Percentiles rank a stretch among this genome's conserved stretches.
These are phyloP conservation scores for Ceriops zippeliana DNA, from an alignment of 345 rosid genomes.

Conservation along the genomic window DNA sequence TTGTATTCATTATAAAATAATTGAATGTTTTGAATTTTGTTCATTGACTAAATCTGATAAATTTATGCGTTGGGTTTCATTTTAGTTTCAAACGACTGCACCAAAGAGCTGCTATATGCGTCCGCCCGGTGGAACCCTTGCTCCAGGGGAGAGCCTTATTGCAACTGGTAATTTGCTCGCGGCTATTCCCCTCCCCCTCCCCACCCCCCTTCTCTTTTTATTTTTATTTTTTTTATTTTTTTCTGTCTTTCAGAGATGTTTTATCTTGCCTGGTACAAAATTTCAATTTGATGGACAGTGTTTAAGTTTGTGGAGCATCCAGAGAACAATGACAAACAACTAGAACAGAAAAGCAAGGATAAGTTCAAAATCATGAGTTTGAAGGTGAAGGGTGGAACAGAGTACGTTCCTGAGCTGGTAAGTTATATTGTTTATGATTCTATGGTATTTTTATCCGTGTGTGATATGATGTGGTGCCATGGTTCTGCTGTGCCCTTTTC, in stretches of 20 bases:
- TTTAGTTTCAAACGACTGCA: constrained; percentile 35
- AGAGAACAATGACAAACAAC: constrained; percentile 24
- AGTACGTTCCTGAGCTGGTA: constrained; percentile 32
- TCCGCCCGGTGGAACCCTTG: constrained; percentile 34
- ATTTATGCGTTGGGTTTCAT: neutral
- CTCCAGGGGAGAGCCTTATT: constrained; percentile 32
- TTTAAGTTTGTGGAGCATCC: constrained; percentile 33
- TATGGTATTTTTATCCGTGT: neutral
- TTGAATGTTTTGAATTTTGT: neutral
- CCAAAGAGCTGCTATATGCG: constrained; percentile 35
- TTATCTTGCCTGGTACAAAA: neutral
- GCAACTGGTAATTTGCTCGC: constrained; percentile 22
- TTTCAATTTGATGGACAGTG: constrained; percentile 19
- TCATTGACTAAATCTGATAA: neutral
- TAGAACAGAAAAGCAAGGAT: constrained; percentile 26
- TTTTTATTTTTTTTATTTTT: too few relatives aligned
- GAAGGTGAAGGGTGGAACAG: constrained; percentile 29
- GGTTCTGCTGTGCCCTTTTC: too few relatives aligned
- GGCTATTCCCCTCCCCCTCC: neutral
- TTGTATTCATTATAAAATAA: neutral
- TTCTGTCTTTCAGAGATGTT: neutral
- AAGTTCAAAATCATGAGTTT: constrained; percentile 35
- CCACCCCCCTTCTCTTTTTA: too few relatives aligned
- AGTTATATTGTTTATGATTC: neutral
- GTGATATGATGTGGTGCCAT: neutral